These are phyloP conservation scores for Datura wrightii DNA, from an alignment of 257 asterid species.

Conservation along the genomic window DNA sequence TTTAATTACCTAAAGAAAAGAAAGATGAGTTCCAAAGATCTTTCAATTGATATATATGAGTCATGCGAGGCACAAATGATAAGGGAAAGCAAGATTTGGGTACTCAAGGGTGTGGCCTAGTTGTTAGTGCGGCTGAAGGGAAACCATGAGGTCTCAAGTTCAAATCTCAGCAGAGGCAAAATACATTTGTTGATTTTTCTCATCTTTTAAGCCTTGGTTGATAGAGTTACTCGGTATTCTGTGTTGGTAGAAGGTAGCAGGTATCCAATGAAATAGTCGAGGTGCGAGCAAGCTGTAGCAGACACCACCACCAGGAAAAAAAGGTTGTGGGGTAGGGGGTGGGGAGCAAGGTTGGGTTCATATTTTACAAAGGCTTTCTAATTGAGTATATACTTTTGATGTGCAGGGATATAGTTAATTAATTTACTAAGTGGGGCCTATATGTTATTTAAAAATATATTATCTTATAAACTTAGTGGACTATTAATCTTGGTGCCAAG, in stretches of 20 bases:
- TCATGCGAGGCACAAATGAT: background rate
- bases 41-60: background rate
- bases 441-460: background rate
- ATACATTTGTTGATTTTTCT: background rate
- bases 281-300: background rate
- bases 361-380: background rate
- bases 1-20: background rate
- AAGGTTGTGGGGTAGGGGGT: background rate
- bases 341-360: constrained; percentile 9
- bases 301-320: background rate
- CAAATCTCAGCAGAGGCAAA: background rate
- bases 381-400: background rate
- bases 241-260: background rate
- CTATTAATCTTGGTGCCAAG: constrained; percentile 11
- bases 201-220: background rate
- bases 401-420: background rate
- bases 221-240: background rate
- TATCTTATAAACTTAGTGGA: background rate
- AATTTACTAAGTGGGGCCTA: background rate
- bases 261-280: background rate
- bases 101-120: background rate
- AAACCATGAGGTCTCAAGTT: background rate
- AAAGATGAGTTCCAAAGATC: background rate
- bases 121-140: background rate
- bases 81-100: background rate